phyloP scores from a whole-genome alignment of 805 yeast genomes.

The Barnettozyma botsteinii region DNA sequence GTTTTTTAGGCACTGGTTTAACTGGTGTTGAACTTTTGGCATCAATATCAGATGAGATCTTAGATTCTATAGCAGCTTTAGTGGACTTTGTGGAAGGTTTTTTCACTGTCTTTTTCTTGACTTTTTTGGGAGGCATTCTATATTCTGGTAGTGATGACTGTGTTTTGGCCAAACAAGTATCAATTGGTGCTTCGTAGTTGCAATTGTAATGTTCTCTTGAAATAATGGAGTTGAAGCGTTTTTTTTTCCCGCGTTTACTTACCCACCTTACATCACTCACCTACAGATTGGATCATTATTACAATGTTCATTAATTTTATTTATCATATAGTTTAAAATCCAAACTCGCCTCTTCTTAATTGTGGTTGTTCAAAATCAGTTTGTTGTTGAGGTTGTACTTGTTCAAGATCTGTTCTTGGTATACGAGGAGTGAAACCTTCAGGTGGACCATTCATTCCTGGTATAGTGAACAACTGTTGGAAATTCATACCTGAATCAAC shows the following conservation, averaged over 20 bases:
- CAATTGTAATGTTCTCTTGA: too few relatives aligned
- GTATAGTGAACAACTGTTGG: background rate
- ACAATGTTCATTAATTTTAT: too few relatives aligned
- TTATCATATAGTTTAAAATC: too few relatives aligned
- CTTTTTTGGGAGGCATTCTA: slow-evolving; percentile 8
- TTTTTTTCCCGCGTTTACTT: too few relatives aligned
- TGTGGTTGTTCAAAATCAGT: background rate
- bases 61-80: background rate
- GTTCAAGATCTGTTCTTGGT: background rate
- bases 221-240: too few relatives aligned
- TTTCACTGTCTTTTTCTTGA: slow-evolving; percentile 2
- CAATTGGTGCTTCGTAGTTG: too few relatives aligned
- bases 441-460: background rate
- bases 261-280: too few relatives aligned
- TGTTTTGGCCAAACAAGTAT: too few relatives aligned
- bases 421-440: background rate
- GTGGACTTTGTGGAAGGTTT: background rate
- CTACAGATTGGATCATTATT: too few relatives aligned
- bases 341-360: background rate
- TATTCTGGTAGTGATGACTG: too few relatives aligned
- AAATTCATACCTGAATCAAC: background rate
- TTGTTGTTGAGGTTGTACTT: background rate
- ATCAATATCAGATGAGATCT: background rate
- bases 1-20: slow-evolving; percentile 29
- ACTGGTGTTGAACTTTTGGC: background rate